These are phyloP conservation scores for Oryza meridionalis DNA, from an alignment of 176 grass and related monocot species.

Conservation along the genomic window DNA sequence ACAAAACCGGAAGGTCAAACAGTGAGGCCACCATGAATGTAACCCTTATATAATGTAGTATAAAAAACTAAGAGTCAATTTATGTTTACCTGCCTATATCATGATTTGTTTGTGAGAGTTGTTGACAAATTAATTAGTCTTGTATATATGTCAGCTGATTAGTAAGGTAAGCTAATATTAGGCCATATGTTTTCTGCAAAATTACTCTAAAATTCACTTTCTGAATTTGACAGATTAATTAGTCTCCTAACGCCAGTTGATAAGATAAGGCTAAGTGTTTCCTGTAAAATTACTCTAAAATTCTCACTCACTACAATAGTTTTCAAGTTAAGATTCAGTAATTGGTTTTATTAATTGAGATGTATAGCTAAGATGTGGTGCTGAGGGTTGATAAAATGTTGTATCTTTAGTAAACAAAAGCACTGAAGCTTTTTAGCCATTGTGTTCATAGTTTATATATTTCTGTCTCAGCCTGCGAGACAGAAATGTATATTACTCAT, in stretches of 20 bases:
- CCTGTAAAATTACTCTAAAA: no score
- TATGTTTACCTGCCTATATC: constrained; percentile 21
- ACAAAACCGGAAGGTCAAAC: constrained; percentile 37
- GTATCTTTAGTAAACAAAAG: not conserved
- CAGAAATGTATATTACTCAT: not conserved
- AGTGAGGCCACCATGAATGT: not conserved
- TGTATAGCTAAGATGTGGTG: not conserved
- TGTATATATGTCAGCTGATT: not conserved
- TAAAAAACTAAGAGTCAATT: constrained; percentile 15
- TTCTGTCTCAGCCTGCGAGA: not conserved
- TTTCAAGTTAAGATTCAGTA: no score
- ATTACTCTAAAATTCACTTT: not conserved
- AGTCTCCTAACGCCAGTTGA: not conserved
- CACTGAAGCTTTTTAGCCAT: not conserved
- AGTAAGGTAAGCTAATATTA: not conserved
- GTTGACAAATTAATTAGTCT: not conserved
- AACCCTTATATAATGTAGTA: not conserved
- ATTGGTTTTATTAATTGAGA: not conserved
- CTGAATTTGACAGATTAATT: not conserved
- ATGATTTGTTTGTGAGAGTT: not conserved
- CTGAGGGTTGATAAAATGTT: not conserved
- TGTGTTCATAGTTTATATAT: not conserved
- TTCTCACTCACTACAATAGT: no score
- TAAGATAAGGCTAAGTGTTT: no score
- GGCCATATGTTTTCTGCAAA: not conserved